phyloP scores from a whole-genome alignment of 306 rosid species.

The Leucaena leucocephala region DNA sequence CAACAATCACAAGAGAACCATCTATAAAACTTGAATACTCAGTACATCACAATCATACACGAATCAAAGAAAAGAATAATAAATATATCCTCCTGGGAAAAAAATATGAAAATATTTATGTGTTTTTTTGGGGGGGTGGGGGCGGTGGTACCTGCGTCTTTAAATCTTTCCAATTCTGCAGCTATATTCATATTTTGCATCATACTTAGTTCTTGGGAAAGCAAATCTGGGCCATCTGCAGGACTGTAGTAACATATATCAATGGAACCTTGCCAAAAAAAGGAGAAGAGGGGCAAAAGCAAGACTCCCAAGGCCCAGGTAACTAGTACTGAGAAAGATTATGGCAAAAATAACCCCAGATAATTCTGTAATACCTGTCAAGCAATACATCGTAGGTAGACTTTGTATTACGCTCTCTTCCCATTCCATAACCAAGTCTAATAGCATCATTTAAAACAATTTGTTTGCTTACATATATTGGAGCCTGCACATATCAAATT shows the following conservation, averaged over 20 bases:
- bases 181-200: conserved; percentile 74
- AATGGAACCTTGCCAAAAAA: conserved; percentile 23
- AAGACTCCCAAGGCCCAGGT: background rate
- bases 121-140: too few relatives aligned
- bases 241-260: conserved; percentile 55
- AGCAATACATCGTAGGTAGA: conserved; percentile 78
- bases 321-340: conserved; percentile 21
- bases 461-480: conserved; percentile 87
- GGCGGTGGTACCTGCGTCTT: conserved; percentile 73
- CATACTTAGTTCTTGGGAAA: conserved; percentile 76
- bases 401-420: conserved; percentile 59
- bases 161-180: conserved; percentile 77
- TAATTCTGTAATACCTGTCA: conserved; percentile 71
- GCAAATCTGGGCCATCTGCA: conserved; percentile 75
- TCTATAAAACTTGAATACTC: conserved; percentile 2
- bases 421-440: conserved; percentile 74
- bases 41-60: conserved; percentile 14
- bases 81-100: background rate
- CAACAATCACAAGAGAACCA: conserved; percentile 10
- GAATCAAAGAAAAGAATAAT: background rate
- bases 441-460: conserved; percentile 81
- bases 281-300: background rate
- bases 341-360: conserved; percentile 11
- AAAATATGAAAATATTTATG: too few relatives aligned
- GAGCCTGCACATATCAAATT: conserved; percentile 73